These are phyloP conservation scores for Penicillium verrucosum DNA, from an alignment of 2,329 filamentous ascomycete genomes.

Conservation along the genomic window DNA sequence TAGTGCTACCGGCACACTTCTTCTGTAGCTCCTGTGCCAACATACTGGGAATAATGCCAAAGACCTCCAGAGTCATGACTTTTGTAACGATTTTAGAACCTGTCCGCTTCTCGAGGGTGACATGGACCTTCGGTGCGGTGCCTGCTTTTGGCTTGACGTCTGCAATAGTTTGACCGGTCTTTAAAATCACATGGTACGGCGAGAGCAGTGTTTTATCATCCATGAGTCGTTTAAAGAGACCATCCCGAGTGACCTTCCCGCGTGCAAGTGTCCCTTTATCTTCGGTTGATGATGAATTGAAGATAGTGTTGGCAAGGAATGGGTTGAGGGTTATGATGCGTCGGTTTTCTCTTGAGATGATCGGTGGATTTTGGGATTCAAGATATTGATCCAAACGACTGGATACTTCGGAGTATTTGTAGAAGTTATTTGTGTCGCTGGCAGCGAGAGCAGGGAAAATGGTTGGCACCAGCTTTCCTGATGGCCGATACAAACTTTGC, in stretches of 20 bases:
- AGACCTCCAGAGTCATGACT: constrained; percentile 59
- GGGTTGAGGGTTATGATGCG: constrained; percentile 62
- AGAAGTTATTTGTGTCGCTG: constrained; percentile 53
- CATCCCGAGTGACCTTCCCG: constrained; percentile 58
- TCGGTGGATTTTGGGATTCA: constrained; percentile 51
- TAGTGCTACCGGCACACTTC: constrained; percentile 65
- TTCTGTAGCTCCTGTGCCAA: constrained; percentile 65
- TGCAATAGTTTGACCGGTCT: constrained; percentile 35
- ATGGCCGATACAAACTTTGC: constrained; percentile 55
- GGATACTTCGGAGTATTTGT: constrained; percentile 59
- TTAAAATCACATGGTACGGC: constrained; percentile 57
- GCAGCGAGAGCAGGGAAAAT: constrained; percentile 49
- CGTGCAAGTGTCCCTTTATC: constrained; percentile 58
- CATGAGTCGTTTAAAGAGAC: constrained; percentile 58
- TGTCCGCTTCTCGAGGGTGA: constrained; percentile 62
- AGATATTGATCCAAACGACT: constrained; percentile 57
- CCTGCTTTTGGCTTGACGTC: constrained; percentile 61
- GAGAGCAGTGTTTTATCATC: constrained; percentile 48
- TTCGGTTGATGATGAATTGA: constrained; percentile 51
- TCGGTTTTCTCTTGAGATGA: constrained; percentile 57
- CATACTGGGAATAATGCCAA: constrained; percentile 57
- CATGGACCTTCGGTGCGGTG: constrained; percentile 56
- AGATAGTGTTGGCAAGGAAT: constrained; percentile 60
- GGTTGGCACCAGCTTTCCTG: constrained; percentile 55
- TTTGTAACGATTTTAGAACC: constrained; percentile 66